phyloP scores from a whole-genome alignment of 2,329 filamentous ascomycete genomes.

The Xylaria sp. region DNA sequence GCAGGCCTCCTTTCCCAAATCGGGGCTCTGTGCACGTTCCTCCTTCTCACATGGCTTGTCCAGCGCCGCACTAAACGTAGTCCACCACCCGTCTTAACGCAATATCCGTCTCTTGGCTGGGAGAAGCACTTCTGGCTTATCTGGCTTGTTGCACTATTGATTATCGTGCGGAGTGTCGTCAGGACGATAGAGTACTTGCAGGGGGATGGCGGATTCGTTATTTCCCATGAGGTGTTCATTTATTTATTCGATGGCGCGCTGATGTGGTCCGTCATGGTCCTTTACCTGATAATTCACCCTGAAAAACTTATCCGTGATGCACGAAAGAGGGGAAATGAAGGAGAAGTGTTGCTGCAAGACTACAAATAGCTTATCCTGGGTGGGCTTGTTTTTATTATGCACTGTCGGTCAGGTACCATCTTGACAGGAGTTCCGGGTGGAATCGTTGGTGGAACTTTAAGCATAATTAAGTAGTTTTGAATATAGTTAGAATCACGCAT shows the following conservation, averaged over 20 bases:
- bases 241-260: constrained; percentile 49
- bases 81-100: too few species aligned
- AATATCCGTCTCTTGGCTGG: constrained; percentile 19
- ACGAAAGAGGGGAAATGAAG: too few species aligned
- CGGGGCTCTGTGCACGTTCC: constrained; percentile 52
- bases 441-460: too few species aligned
- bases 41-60: constrained; percentile 46
- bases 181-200: constrained; percentile 51
- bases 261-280: constrained; percentile 45
- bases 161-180: constrained; percentile 50
- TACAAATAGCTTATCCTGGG: too few species aligned
- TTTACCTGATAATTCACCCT: constrained; percentile 33
- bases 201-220: constrained; percentile 44
- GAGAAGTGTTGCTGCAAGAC: too few species aligned
- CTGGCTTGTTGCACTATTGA: constrained; percentile 41
- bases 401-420: too few species aligned
- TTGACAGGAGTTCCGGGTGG: too few species aligned
- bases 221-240: constrained; percentile 45
- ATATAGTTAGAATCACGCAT: too few species aligned
- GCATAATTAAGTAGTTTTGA: too few species aligned
- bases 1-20: constrained; percentile 55
- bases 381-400: too few species aligned
- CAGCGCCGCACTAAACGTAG: constrained; percentile 35
- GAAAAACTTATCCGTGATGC: constrained; percentile 19
- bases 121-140: constrained; percentile 33